Base-by-base conservation (phyloP, 768 basidiomycete species). In the Lentinus brumalis region DNA sequence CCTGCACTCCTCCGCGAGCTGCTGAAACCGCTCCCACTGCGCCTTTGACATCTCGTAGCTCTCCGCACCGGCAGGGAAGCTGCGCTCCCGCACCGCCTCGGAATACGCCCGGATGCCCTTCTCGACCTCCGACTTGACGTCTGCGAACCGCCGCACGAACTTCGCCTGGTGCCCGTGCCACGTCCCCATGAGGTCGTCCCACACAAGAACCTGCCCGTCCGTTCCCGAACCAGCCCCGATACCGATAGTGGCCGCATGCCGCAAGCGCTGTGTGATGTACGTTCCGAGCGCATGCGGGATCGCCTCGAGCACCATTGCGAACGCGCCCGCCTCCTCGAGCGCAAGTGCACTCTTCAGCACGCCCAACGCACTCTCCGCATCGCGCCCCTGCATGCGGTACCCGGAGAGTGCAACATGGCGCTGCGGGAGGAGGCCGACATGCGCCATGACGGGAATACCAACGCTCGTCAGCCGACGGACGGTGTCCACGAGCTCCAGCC, bases 371-470 rank as follows among this genome's bases (percentile, higher is more conserved):
- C 81, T 70, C 2, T 79, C 74, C 0, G 84, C 83, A 7, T 83
- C 87, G 60, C 85, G 81, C 2, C 93, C 96, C 73, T 98, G 96
- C 1, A 97, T 94, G 59, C 86, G 85, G 78, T 94, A 99, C 0
- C 96, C 96, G 0, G 91, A 94, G 66, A 92, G 73, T 8, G 89
- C 79, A 5, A 86, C 83, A 63, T 94, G 89, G 31, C 95, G 82
- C 74, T 98, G 97, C 0, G 96, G 96, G 65, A 92, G 81, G 45
- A 99, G 79, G 4, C 96, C 96, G 44, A 98, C 81, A 76, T 98
- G 96, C 0, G 85, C 93, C 89, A 98, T 92, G 49, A 96, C 93
- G 15, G 96, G 95, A 46, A 99, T 92, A 3, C 96, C 96, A 49
- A 89, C 77, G 35, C 79, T 77, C 0, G 90, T 86, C 62, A 99